Conservation (phyloP, 768 basidiomycete genomes). For the Gloeostereum incarnatum region DNA sequence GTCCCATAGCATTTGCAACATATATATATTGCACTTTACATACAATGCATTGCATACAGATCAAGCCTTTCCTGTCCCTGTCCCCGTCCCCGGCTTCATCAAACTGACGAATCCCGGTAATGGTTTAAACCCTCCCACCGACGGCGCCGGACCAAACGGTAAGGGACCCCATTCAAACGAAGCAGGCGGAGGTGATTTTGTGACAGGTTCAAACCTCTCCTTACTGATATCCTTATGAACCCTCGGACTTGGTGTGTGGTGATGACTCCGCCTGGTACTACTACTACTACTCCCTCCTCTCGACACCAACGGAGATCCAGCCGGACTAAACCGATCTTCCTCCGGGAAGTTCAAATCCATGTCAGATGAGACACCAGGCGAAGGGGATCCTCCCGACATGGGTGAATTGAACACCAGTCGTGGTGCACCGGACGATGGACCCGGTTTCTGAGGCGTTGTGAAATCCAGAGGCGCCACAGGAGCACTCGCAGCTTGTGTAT, state of each 20-base stretch:
- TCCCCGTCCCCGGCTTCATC: no score
- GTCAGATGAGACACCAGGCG: constrained; percentile 7
- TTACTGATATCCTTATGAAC: neutral
- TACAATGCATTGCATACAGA: no score
- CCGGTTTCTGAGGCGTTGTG: constrained; percentile 23
- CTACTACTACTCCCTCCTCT: constrained; percentile 20
- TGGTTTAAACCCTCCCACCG: no score
- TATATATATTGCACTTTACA: no score
- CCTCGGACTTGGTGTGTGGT: neutral
- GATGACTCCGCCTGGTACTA: neutral
- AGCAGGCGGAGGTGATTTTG: constrained; percentile 7
- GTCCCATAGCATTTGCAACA: no score
- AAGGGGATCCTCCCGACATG: constrained; percentile 15
- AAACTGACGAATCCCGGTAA: no score
- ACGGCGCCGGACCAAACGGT: no score
- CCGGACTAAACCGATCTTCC: constrained; percentile 32
- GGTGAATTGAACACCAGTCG: constrained; percentile 7
- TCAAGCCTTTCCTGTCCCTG: no score
- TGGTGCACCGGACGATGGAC: neutral
- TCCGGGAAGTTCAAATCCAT: constrained; percentile 23
- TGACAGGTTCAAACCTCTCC: neutral
- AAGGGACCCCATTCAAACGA: constrained; percentile 58
- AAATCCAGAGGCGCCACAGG: constrained; percentile 26
- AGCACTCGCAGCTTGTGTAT: constrained; percentile 36
- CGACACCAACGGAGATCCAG: constrained; percentile 16